Base-by-base conservation (phyloP, 1,284 basidiomycete genomes). In the Paramarasmius palmivorus region DNA sequence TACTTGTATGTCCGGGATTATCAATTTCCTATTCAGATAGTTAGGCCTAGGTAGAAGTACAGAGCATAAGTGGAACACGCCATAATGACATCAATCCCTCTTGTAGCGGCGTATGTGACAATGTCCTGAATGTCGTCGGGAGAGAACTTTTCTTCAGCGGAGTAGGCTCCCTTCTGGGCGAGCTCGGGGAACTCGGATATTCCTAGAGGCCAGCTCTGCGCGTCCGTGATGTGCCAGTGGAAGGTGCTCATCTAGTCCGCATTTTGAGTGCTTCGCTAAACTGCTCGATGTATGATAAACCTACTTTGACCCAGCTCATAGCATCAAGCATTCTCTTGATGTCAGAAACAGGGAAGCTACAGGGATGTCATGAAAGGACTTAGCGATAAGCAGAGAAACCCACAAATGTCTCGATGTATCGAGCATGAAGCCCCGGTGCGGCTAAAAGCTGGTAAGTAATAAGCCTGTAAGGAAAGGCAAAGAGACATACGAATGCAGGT, bases 301-400 rank as follows among this genome's bases (percentile, higher is more conserved):
- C 15, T 50, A 92, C 84, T 75, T 97, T 97, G 59, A 90, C 88
- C 80, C 83, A 85, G 56, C 86, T 86, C 92, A 95, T 94, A 1
- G 89, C 84, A 60, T 17, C 23, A 26, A 32, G 20, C 10, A 25
- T 7, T 45, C 17, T 17, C 40, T 23, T 23, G 9, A 45, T 6
- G 29, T 45, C 42, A 25, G 23, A 25, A 7, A 25, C 23, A 25
- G 20, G 23, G 5, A 2, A 45, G 14, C 8, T 26, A 4, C 2
- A 45, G 29, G n/a, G n/a, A 4, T 25, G 23, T 6, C 2, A 4
- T 32, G 9, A 45, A 29, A n/a, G 26, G n/a, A 4, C 20, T 23
- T 6, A 19, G 9, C 17, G 1, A 23, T n/a, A 51, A 14, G 15
- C 17, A 29, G 19, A 29, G 12, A 15, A n/a, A 47, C 50, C 7